A percentile compares a stretch with the other conserved stretches of the same genome.
phyloP scores from a whole-genome alignment of 2,329 filamentous ascomycete genomes.

The Paracoccidioides brasiliensis region DNA sequence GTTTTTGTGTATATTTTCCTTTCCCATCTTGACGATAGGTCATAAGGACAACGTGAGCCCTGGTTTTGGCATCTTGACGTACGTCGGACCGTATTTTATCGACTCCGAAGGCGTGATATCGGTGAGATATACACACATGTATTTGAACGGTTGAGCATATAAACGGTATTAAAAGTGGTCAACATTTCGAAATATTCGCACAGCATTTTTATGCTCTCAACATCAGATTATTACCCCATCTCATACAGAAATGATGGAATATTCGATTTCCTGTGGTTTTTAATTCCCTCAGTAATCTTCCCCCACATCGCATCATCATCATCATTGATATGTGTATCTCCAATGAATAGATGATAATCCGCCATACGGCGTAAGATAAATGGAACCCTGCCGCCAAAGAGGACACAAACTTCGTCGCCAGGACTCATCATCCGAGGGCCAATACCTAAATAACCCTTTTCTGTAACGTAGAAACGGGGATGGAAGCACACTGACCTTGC shows the following conservation, averaged over 20 bases:
- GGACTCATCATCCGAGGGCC: conserved; percentile 1
- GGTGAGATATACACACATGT: too few species aligned
- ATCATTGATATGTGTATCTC: conserved; percentile 2
- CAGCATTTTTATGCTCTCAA: neutral
- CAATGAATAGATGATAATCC: conserved; percentile 3
- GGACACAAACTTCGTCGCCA: conserved; percentile 5
- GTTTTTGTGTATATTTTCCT: too few species aligned
- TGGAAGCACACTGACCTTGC: neutral
- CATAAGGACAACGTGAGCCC: too few species aligned
- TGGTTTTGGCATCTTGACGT: too few species aligned
- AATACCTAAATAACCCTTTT: conserved; percentile 4
- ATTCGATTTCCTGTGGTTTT: neutral
- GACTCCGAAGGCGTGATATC: too few species aligned
- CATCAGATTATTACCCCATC: neutral
- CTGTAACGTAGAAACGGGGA: conserved; percentile 3
- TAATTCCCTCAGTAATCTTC: conserved; percentile 1
- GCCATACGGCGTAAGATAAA: conserved; percentile 3
- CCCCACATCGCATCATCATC: conserved; percentile 5
- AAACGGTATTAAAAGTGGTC: too few species aligned
- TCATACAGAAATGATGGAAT: neutral
- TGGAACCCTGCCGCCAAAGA: conserved; percentile 5
- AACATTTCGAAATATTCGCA: too few species aligned
- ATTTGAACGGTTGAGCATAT: too few species aligned
- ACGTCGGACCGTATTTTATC: too few species aligned
- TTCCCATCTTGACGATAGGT: too few species aligned